A percentile compares a stretch with the other conserved stretches of the same genome.
Evolutionary conservation across 1,284 basidiomycete species (phyloP).

Genomic region (Sphagnurus paluster): DNA sequence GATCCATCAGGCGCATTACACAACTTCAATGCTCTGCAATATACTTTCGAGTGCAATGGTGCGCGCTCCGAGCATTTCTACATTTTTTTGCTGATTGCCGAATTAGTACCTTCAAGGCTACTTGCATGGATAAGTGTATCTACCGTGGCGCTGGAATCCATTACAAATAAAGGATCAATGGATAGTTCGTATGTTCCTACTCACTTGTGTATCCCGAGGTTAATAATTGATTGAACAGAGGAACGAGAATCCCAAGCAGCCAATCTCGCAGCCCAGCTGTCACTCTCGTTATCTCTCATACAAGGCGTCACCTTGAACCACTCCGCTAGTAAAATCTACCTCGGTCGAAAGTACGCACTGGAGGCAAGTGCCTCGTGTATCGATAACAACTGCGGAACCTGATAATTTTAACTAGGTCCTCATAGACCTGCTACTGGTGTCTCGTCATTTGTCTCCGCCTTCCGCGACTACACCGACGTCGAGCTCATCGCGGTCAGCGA

Average conservation of each 20-base stretch:
- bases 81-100: conserved; percentile 1
- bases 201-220: neutral
- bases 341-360: conserved; percentile 68
- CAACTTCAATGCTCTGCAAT: conserved; percentile 64
- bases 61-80: conserved; percentile 24
- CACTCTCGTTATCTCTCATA: conserved; percentile 63
- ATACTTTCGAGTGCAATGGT: conserved; percentile 80
- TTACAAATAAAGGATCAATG: conserved; percentile 36
- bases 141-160: conserved; percentile 39
- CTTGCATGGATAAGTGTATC: conserved; percentile 52
- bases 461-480: conserved; percentile 10
- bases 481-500: conserved; percentile 11
- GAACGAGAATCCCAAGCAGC: conserved; percentile 45
- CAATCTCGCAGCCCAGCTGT: conserved; percentile 48
- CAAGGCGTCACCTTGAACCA: conserved; percentile 83
- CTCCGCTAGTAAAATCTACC: conserved; percentile 61
- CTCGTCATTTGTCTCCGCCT: conserved; percentile 53
- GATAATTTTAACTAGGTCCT: conserved; percentile 45
- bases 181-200: conserved; percentile 33
- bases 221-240: conserved; percentile 27
- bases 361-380: conserved; percentile 52
- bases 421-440: conserved; percentile 65
- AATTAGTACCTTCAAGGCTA: conserved; percentile 58
- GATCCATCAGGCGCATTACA: conserved; percentile 45
- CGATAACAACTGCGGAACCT: conserved; percentile 3